These are phyloP conservation scores for Candida awuae DNA, from an alignment of 805 yeast genomes.

Conservation along the genomic window DNA sequence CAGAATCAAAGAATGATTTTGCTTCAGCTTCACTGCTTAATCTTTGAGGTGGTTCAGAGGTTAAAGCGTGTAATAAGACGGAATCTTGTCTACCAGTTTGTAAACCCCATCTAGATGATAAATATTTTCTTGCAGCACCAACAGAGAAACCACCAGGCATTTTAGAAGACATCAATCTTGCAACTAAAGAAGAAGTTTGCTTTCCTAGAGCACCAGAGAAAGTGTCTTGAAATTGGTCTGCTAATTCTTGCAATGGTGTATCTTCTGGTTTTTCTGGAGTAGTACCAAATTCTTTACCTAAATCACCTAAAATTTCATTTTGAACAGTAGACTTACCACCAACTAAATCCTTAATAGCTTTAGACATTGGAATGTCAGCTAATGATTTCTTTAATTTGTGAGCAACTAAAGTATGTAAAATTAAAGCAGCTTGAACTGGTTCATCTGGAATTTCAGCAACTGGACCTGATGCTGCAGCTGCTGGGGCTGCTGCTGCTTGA, in stretches of 20 bases:
- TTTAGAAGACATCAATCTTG: slow-evolving; percentile 89
- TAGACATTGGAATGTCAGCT: slow-evolving; percentile 77
- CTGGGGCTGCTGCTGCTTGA: slow-evolving; percentile 52
- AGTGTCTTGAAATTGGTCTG: slow-evolving; percentile 88
- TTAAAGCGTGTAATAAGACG: slow-evolving; percentile 71
- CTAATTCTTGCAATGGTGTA: slow-evolving; percentile 90
- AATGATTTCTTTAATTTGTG: slow-evolving; percentile 90
- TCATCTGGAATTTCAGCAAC: slow-evolving; percentile 81
- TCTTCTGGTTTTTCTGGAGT: slow-evolving; percentile 99
- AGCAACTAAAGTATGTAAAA: slow-evolving; percentile 86
- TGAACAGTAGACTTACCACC: slow-evolving; percentile 99
- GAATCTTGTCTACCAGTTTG: slow-evolving; percentile 93
- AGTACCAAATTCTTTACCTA: slow-evolving; percentile 95
- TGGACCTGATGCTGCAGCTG: slow-evolving; percentile 70
- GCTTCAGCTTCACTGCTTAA: slow-evolving; percentile 83
- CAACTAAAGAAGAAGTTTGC: slow-evolving; percentile 80
- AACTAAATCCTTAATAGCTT: slow-evolving; percentile 93
- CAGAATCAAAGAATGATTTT: slow-evolving; percentile 74
- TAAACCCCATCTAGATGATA: slow-evolving; percentile 88
- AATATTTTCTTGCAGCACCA: slow-evolving; percentile 84
- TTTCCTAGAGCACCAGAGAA: slow-evolving; percentile 88
- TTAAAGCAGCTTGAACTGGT: slow-evolving; percentile 76
- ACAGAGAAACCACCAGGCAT: slow-evolving; percentile 99
- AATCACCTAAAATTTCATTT: slow-evolving; percentile 96
- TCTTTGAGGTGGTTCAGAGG: slow-evolving; percentile 88